Evolutionary conservation across 352 stramenopile genomes (phyloP), one percentile per base, ranked within the genome.

Genomic region (Globisporangium rhizosaccharum): DNA sequence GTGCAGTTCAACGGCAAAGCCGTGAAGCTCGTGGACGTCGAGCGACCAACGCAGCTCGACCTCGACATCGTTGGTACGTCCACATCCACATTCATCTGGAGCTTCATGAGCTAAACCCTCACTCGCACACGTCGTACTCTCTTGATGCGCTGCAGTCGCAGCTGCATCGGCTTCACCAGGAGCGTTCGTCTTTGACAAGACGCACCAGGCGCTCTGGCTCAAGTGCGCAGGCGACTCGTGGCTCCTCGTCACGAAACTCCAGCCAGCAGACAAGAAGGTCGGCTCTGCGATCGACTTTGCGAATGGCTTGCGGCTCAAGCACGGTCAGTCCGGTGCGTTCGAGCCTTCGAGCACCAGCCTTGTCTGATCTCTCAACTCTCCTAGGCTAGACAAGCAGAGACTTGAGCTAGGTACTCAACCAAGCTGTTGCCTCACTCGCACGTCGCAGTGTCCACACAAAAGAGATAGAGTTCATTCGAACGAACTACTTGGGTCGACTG

Each of bases 161-260:
- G 14, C 41, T 9, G 42, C 41, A 30, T 25, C 26, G 15, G 41
- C 20, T 45, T 15, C 47, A 62, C 30, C 51, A 6, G 85, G 85
- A 1, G 61, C 62, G 0, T 94, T 88, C 59, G 83, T 91, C 72
- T 92, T 86, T 25, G 85, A 94, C 55, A 92, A 90, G 62, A 68
- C 70, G 49, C 71, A 70, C 8, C 68, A 92, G 25, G 81, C 66
- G 47, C 62, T 94, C 10, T 92, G 82, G 82, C 61, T 94, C 50
- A 79, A 79, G 53, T 90, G 81, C 36, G 66, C 62, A 8, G 42
- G 52, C n/a, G 58, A 70, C 42, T 79, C 70, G 20, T 92, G 81
- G 81, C 61, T 94, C 28, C 44, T 90, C 12, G 65, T 94, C 37
- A 75, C 73, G n/a, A 84, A 82, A 26, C 59, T 94, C 36, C 82